A percentile compares a stretch with the other conserved stretches of the same genome.
Evolutionary conservation across 805 yeast species (phyloP).

Genomic region (Myxozyma mucilagina): DNA sequence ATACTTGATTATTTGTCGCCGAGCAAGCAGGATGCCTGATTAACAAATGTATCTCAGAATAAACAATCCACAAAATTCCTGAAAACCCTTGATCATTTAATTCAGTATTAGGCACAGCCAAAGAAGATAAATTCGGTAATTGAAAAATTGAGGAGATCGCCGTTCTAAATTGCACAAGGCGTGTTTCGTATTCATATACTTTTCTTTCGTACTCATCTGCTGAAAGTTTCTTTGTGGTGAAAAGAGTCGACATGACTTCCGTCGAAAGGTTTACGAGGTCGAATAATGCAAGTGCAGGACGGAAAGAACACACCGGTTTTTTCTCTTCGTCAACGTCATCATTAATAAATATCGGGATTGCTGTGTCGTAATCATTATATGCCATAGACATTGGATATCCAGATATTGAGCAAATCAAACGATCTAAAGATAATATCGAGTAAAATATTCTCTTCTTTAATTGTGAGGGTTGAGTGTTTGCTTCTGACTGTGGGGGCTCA

Average conservation of each 20-base stretch:
- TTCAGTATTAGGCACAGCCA: slow-evolving; percentile 3
- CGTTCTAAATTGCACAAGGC: slow-evolving; percentile 11
- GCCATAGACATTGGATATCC: slow-evolving; percentile 25
- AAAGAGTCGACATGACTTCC: slow-evolving; percentile 20
- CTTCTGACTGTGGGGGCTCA: slow-evolving; percentile 5
- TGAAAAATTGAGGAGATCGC: slow-evolving; percentile 13
- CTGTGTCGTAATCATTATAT: slow-evolving; percentile 13
- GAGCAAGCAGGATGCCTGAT: slow-evolving; percentile 31
- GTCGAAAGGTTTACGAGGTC: slow-evolving; percentile 17
- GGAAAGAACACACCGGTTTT: slow-evolving; percentile 11
- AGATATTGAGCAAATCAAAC: slow-evolving; percentile 11
- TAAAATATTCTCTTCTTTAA: slow-evolving; percentile 27
- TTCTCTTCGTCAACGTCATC: slow-evolving; percentile 20
- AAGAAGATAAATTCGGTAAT: neutral
- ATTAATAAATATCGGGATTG: slow-evolving; percentile 21
- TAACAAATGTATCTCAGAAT: slow-evolving; percentile 20
- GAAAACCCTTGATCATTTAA: slow-evolving; percentile 22
- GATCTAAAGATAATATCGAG: slow-evolving; percentile 19
- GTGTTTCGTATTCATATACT: slow-evolving; percentile 19
- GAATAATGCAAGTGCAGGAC: slow-evolving; percentile 24
- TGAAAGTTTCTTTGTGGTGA: slow-evolving; percentile 16
- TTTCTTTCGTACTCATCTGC: slow-evolving; percentile 24
- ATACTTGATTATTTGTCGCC: slow-evolving; percentile 16
- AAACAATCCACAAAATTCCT: slow-evolving; percentile 26
- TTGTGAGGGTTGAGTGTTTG: slow-evolving; percentile 3